Conservation (phyloP, 345 rosid species). For the Triadica sebifera region DNA sequence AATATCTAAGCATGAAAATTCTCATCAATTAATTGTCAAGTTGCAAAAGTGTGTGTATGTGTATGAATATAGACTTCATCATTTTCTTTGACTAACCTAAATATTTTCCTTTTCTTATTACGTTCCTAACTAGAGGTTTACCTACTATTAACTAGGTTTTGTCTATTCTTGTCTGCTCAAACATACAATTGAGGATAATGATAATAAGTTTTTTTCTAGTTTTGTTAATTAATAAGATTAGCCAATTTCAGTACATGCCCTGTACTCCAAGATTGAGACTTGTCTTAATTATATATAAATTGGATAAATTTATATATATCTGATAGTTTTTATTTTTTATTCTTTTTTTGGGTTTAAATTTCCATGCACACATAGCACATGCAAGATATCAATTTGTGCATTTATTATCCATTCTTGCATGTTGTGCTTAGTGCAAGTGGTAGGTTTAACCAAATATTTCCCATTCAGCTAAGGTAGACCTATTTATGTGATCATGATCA, state of each 20-base stretch:
- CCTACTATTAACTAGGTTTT: conserved; percentile 1
- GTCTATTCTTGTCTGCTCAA: conserved; percentile 12
- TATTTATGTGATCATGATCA: conserved; percentile 1
- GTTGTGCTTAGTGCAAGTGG: conserved; percentile 11
- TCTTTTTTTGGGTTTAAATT: not conserved
- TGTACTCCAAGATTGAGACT: not conserved
- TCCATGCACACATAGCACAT: conserved; percentile 25
- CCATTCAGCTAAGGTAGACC: not conserved
- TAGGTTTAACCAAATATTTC: not conserved
- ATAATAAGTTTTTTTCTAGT: conserved; percentile 10
- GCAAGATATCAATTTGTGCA: conserved; percentile 21
- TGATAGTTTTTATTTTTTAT: not conserved
- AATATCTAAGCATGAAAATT: not conserved
- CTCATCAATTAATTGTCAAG: not conserved
- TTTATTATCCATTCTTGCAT: not conserved
- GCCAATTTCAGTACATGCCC: conserved; percentile 8
- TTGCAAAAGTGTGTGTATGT: not conserved
- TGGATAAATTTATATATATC: not conserved
- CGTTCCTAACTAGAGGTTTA: not conserved
- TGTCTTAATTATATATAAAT: not conserved
- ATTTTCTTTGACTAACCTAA: conserved; percentile 8
- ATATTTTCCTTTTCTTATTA: not conserved
- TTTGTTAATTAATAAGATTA: conserved; percentile 5
- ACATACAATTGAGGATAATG: conserved; percentile 8
- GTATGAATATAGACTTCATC: not conserved